Percentiles rank a stretch among this genome's conserved stretches.
Conservation (phyloP, 1,284 basidiomycete genomes). For the Leccinum laetum region DNA sequence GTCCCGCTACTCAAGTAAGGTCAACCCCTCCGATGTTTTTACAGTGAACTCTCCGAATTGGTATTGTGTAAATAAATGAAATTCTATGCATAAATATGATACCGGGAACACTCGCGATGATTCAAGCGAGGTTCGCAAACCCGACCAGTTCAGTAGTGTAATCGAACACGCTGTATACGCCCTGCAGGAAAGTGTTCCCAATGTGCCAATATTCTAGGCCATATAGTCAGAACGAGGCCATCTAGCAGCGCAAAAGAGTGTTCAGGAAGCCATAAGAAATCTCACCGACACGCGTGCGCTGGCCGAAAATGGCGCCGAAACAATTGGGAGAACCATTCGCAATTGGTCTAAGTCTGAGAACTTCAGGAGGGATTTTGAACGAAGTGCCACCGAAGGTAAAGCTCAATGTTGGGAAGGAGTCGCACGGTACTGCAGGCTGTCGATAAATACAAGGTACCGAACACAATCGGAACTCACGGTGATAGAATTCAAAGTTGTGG, state of each 20-base stretch:
- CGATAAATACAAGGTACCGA: background rate
- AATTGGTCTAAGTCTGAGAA: background rate
- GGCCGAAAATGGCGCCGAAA: background rate
- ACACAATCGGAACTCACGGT: background rate
- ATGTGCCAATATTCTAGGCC: background rate
- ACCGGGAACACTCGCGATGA: background rate
- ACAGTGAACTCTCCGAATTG: background rate
- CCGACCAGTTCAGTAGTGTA: background rate
- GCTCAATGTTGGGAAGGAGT: too few relatives aligned
- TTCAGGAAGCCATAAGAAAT: background rate
- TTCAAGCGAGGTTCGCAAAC: background rate
- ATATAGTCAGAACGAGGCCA: background rate
- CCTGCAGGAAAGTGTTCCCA: background rate
- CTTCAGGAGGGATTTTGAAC: background rate
- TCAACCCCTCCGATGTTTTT: background rate
- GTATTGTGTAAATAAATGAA: background rate
- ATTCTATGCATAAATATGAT: background rate
- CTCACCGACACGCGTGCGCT: background rate
- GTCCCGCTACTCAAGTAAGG: slow-evolving; percentile 32
- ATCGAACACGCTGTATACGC: background rate
- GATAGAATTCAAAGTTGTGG: background rate
- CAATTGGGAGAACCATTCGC: background rate
- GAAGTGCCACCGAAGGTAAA: background rate
- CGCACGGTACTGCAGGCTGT: background rate
- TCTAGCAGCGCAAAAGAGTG: background rate